Conservation (phyloP, 1,284 basidiomycete species). For the Ustanciosporium gigantosporum region DNA sequence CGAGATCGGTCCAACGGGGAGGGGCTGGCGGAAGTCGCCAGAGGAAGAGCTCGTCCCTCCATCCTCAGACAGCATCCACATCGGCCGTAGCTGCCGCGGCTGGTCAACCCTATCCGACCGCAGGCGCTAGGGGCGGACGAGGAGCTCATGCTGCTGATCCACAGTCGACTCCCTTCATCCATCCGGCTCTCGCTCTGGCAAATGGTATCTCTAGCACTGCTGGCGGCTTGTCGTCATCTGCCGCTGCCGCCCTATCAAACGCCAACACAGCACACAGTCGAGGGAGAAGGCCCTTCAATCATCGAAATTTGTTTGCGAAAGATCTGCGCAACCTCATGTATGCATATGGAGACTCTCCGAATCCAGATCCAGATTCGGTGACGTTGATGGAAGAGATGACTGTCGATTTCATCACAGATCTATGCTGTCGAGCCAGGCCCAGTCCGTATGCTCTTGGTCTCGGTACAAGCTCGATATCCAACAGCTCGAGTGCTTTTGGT, state of each 20-base stretch:
- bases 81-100: constrained; percentile 1
- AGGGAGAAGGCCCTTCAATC: constrained; percentile 45
- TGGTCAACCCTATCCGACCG: constrained; percentile 1
- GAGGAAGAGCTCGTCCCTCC: constrained; percentile 27
- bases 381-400: constrained; percentile 92
- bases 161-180: constrained; percentile 23
- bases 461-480: constrained; percentile 31
- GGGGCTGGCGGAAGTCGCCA: constrained; percentile 29
- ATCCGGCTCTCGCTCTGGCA: constrained; percentile 28
- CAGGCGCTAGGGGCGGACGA: constrained; percentile 10
- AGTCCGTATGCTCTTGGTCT: constrained; percentile 46
- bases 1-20: constrained; percentile 1
- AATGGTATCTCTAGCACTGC: constrained; percentile 2
- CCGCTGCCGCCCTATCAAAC: constrained; percentile 4
- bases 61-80: constrained; percentile 8
- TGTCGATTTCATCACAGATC: constrained; percentile 84
- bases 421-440: constrained; percentile 67
- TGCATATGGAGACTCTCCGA: constrained; percentile 88
- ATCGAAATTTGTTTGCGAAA: constrained; percentile 46
- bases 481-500: constrained; percentile 19
- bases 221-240: constrained; percentile 2
- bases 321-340: constrained; percentile 81
- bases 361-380: constrained; percentile 81
- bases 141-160: constrained; percentile 8
- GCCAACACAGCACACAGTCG: constrained; percentile 16